These are phyloP conservation scores for Knufia petricola DNA, from an alignment of 2,329 filamentous ascomycete species.

Conservation along the genomic window DNA sequence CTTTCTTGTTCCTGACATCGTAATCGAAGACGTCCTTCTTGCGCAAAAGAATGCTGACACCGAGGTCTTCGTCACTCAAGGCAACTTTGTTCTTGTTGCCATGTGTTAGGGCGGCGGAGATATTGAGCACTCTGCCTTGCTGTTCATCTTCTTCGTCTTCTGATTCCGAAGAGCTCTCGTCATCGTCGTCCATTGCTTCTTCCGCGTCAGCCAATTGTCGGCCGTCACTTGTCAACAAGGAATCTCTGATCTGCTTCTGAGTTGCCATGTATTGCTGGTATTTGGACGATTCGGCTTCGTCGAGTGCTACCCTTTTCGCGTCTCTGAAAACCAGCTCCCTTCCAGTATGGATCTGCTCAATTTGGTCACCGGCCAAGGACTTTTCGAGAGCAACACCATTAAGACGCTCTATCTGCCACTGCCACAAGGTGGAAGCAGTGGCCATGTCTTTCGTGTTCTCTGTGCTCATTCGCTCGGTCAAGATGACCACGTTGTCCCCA, in stretches of 20 bases:
- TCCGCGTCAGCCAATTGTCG: slow-evolving; percentile 40
- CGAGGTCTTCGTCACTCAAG: slow-evolving; percentile 79
- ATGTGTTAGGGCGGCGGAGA: slow-evolving; percentile 75
- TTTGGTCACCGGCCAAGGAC: slow-evolving; percentile 44
- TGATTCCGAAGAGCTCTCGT: slow-evolving; percentile 75
- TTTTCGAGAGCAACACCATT: slow-evolving; percentile 55
- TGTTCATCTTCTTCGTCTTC: slow-evolving; percentile 85
- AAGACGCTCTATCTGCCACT: slow-evolving; percentile 62
- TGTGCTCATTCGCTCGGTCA: slow-evolving; percentile 58
- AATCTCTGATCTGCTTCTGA: slow-evolving; percentile 76
- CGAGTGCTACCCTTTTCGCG: slow-evolving; percentile 54
- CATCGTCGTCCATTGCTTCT: slow-evolving; percentile 72
- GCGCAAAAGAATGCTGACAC: slow-evolving; percentile 80
- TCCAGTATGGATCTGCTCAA: slow-evolving; percentile 58
- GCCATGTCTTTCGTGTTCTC: slow-evolving; percentile 17
- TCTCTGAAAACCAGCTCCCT: slow-evolving; percentile 54
- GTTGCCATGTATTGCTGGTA: slow-evolving; percentile 92
- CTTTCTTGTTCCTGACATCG: slow-evolving; percentile 82
- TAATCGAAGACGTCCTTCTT: slow-evolving; percentile 89
- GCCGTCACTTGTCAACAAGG: slow-evolving; percentile 60
- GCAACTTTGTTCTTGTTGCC: slow-evolving; percentile 76
- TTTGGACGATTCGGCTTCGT: slow-evolving; percentile 63
- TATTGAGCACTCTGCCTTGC: slow-evolving; percentile 83
- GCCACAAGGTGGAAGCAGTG: slow-evolving; percentile 57
- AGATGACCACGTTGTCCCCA: slow-evolving; percentile 69